Evolutionary conservation across 2,329 filamentous ascomycete genomes (phyloP).

Genomic region (Phoma sp.): DNA sequence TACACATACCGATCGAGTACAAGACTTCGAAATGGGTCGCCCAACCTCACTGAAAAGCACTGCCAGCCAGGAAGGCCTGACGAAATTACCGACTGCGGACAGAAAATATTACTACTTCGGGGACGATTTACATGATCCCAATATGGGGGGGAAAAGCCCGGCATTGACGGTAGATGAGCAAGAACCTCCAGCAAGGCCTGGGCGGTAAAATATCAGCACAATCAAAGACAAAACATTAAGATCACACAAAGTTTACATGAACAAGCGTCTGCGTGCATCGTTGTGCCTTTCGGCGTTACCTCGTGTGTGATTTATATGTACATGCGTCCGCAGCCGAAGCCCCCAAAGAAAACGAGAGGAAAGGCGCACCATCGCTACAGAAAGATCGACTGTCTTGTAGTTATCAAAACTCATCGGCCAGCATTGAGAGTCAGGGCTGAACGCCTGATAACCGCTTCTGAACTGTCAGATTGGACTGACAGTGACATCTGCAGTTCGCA

Average conservation of each 20-base stretch:
- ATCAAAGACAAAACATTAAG: neutral
- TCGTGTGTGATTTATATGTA: no score
- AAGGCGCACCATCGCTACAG: no score
- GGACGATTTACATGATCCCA: constrained; percentile 10
- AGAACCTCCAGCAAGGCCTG: neutral
- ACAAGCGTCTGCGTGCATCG: no score
- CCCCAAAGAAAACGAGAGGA: no score
- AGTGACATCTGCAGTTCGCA: neutral
- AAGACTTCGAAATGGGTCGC: constrained; percentile 28
- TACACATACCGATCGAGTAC: constrained; percentile 28
- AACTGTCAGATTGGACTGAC: neutral
- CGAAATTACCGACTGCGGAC: constrained; percentile 15
- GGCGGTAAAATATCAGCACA: neutral
- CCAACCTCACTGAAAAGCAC: constrained; percentile 28
- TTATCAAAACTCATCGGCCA: no score
- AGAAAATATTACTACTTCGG: constrained; percentile 20
- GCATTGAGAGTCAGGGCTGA: no score
- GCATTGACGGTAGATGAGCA: constrained; percentile 4
- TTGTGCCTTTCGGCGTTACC: no score
- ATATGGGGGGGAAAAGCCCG: constrained; percentile 1
- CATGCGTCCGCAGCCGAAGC: no score
- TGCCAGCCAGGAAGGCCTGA: constrained; percentile 30
- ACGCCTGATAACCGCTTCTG: neutral
- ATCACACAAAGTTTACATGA: neutral
- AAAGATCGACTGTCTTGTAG: no score